phyloP scores from a whole-genome alignment of 1,139 yeast species.

The Scheffersomyces segobiensis region DNA sequence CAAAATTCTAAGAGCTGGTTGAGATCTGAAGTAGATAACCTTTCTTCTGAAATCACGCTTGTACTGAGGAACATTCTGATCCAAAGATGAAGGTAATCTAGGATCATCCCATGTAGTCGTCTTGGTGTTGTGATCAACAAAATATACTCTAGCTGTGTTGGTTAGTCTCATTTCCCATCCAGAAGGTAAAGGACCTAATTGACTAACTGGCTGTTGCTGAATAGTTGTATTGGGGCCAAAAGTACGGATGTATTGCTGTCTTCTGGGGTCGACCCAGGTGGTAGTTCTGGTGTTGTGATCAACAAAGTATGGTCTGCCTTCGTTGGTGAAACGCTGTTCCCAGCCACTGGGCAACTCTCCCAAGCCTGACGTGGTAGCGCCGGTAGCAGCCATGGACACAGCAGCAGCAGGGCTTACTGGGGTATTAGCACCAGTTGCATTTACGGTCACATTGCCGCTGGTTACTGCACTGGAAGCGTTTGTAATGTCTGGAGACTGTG shows the following conservation, averaged over 20 bases:
- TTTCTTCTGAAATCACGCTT: slow-evolving; percentile 98
- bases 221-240: slow-evolving; percentile 88
- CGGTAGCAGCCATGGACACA: slow-evolving; percentile 79
- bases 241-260: slow-evolving; percentile 96
- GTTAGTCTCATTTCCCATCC: slow-evolving; percentile 99
- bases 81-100: slow-evolving; percentile 92
- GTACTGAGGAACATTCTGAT: slow-evolving; percentile 98
- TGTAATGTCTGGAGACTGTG: slow-evolving; percentile 36
- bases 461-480: slow-evolving; percentile 30
- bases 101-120: slow-evolving; percentile 99
- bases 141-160: slow-evolving; percentile 95
- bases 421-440: slow-evolving; percentile 45
- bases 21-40: slow-evolving; percentile 95
- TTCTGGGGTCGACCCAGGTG: slow-evolving; percentile 99
- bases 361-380: slow-evolving; percentile 91
- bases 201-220: slow-evolving; percentile 98
- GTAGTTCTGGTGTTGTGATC: slow-evolving; percentile 98
- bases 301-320: slow-evolving; percentile 96
- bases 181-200: slow-evolving; percentile 94
- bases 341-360: slow-evolving; percentile 98
- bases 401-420: slow-evolving; percentile 71
- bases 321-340: slow-evolving; percentile 98
- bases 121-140: slow-evolving; percentile 97
- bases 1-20: slow-evolving; percentile 92
- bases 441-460: slow-evolving; percentile 47